These are phyloP conservation scores for Penicillium sp. DNA, from an alignment of 2,329 filamentous ascomycete genomes.

Conservation along the genomic window DNA sequence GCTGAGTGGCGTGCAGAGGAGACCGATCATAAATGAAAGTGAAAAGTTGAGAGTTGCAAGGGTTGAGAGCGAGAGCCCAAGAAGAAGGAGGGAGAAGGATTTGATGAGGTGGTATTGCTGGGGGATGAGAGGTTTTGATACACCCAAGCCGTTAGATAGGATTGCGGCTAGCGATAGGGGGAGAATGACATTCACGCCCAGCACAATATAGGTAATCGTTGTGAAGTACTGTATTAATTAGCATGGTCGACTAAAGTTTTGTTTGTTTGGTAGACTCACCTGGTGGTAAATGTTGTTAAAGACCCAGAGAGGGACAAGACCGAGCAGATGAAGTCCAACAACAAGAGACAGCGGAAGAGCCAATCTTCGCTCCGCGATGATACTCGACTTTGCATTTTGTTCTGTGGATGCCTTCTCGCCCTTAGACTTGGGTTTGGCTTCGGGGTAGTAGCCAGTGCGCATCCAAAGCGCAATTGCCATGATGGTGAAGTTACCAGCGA, in stretches of 20 bases:
- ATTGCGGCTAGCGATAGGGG: constrained; percentile 60
- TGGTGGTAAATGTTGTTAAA: constrained; percentile 73
- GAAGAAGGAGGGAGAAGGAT: constrained; percentile 86
- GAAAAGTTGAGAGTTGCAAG: constrained; percentile 96
- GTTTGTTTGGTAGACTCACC: constrained; percentile 54
- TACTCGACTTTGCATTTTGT: constrained; percentile 12
- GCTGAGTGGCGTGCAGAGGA: constrained; percentile 76
- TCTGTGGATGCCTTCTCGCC: constrained; percentile 31
- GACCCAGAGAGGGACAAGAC: constrained; percentile 78
- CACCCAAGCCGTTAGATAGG: constrained; percentile 51
- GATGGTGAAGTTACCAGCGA: constrained; percentile 93
- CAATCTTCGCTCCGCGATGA: constrained; percentile 41
- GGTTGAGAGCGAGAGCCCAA: constrained; percentile 88
- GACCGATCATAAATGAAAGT: constrained; percentile 79
- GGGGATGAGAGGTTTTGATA: constrained; percentile 52
- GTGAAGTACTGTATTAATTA: constrained; percentile 64
- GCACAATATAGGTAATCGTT: constrained; percentile 61
- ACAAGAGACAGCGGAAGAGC: constrained; percentile 68
- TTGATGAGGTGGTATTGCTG: constrained; percentile 81
- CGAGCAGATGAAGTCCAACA: constrained; percentile 71
- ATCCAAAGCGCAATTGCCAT: constrained; percentile 95
- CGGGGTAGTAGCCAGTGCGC: constrained; percentile 67
- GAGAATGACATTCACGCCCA: constrained; percentile 56
- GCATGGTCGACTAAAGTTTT: neutral
- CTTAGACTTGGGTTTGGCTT: constrained; percentile 26